Conservation (phyloP, 2,329 filamentous ascomycete genomes). For the Aspergillus tanneri region DNA sequence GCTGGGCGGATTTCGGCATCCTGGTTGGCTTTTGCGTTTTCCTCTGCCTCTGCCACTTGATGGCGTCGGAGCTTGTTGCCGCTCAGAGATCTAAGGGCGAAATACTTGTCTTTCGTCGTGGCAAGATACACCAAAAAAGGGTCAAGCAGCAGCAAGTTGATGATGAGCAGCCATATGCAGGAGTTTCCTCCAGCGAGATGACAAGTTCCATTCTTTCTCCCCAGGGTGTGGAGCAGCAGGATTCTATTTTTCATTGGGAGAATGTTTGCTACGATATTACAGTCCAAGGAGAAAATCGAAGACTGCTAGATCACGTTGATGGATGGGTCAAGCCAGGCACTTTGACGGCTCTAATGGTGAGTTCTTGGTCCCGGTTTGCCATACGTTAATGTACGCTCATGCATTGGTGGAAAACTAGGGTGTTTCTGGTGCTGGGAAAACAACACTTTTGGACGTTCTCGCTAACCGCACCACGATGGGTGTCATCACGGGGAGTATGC, state of each 20-base stretch:
- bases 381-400: neutral
- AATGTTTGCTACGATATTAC: slow-evolving; percentile 75
- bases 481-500: slow-evolving; percentile 78
- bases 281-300: slow-evolving; percentile 69
- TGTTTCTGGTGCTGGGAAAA: slow-evolving; percentile 84
- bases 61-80: neutral
- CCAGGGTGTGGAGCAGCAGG: slow-evolving; percentile 49
- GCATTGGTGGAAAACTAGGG: slow-evolving; percentile 40
- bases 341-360: slow-evolving; percentile 54
- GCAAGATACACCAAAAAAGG: neutral
- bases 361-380: neutral
- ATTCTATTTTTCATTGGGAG: slow-evolving; percentile 79
- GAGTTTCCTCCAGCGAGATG: slow-evolving; percentile 27
- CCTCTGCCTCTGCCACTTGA: neutral
- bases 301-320: slow-evolving; percentile 54
- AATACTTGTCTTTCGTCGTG: slow-evolving; percentile 7
- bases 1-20: neutral
- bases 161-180: slow-evolving; percentile 10
- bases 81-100: slow-evolving; percentile 1
- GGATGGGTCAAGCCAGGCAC: slow-evolving; percentile 54
- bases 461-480: slow-evolving; percentile 81
- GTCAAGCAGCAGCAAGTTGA: slow-evolving; percentile 3
- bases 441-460: slow-evolving; percentile 78
- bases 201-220: too few species aligned
- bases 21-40: neutral